phyloP scores from a whole-genome alignment of 257 asterid genomes.

The Solanum neorickii region DNA sequence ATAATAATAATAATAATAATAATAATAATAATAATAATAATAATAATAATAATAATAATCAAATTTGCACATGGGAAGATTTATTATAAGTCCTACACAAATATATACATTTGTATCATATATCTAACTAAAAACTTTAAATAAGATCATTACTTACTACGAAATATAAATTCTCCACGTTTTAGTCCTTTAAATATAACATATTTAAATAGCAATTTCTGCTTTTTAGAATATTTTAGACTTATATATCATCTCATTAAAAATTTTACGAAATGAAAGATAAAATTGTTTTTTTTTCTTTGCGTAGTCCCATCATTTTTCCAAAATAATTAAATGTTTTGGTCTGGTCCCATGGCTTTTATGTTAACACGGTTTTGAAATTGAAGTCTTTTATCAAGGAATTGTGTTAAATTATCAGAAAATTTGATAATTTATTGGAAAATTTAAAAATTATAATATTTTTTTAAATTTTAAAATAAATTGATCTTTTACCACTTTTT shows the following conservation, averaged over 20 bases:
- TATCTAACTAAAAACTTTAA: not conserved
- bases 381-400: not conserved
- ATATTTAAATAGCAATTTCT: fast-evolving
- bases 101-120: not conserved
- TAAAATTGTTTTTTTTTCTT: not conserved
- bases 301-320: not conserved
- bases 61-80: not conserved
- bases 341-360: not conserved
- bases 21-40: too few species aligned
- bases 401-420: too few species aligned
- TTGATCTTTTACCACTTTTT: too few species aligned
- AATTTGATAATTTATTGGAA: too few species aligned
- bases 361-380: not conserved
- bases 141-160: not conserved
- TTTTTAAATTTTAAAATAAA: too few species aligned
- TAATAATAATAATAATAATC: not conserved
- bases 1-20: too few species aligned
- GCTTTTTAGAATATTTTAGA: not conserved
- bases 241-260: not conserved
- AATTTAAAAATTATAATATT: too few species aligned
- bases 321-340: not conserved
- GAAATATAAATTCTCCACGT: not conserved
- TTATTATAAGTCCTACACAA: not conserved
- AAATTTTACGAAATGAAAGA: not conserved
- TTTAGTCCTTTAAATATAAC: too few species aligned